A percentile compares a stretch with the other conserved stretches of the same genome.
These are phyloP conservation scores for Pezicula radicicola DNA, from an alignment of 2,329 filamentous ascomycete genomes.

Conservation along the genomic window DNA sequence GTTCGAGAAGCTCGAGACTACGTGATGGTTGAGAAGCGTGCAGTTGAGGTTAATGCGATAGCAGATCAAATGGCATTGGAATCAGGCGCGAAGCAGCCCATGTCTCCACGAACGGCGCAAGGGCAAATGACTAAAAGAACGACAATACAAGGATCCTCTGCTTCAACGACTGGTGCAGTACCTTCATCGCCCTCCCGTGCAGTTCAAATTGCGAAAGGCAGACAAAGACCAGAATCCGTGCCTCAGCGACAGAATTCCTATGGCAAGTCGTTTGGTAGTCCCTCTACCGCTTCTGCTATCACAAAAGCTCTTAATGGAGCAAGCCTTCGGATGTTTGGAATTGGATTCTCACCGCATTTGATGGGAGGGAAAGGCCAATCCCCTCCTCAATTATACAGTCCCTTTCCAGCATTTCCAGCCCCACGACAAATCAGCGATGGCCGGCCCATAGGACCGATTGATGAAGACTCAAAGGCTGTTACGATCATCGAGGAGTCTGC, in stretches of 20 bases:
- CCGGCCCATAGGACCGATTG: slow-evolving; percentile 56
- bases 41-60: slow-evolving; percentile 95
- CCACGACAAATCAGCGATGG: slow-evolving; percentile 67
- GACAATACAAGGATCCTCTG: slow-evolving; percentile 72
- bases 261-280: slow-evolving; percentile 72
- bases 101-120: slow-evolving; percentile 54
- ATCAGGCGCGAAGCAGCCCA: slow-evolving; percentile 44
- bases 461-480: slow-evolving; percentile 78
- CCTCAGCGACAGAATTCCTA: slow-evolving; percentile 79
- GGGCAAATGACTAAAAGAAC: slow-evolving; percentile 69
- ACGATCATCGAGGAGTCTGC: slow-evolving; percentile 88
- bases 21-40: slow-evolving; percentile 90
- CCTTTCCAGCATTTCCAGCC: slow-evolving; percentile 82
- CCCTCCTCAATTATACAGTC: slow-evolving; percentile 71
- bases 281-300: slow-evolving; percentile 84
- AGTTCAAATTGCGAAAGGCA: slow-evolving; percentile 70
- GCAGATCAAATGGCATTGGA: slow-evolving; percentile 92
- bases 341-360: slow-evolving; percentile 64
- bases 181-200: slow-evolving; percentile 65
- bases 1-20: slow-evolving; percentile 93
- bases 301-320: slow-evolving; percentile 95
- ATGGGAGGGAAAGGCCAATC: slow-evolving; percentile 60
- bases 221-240: slow-evolving; percentile 51
- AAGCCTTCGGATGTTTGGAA: slow-evolving; percentile 70
- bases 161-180: slow-evolving; percentile 66